These are phyloP conservation scores for Rhizopus stolonifer DNA, from an alignment of 371 early-diverging fungal genomes.

Conservation along the genomic window DNA sequence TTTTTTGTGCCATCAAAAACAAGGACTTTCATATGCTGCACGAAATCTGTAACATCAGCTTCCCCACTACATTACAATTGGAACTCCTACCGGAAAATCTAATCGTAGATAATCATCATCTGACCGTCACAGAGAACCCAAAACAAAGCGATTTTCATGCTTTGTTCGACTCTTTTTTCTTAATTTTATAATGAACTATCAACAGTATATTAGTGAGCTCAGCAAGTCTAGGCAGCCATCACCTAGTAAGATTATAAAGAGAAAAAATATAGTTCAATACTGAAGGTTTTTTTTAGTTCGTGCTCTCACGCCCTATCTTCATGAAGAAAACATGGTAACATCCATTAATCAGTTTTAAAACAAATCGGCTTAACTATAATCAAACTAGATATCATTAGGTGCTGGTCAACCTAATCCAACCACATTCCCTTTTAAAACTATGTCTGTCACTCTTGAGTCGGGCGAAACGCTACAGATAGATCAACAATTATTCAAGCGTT, in stretches of 20 bases:
- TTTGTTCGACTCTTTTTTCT: not conserved
- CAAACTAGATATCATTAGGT: constrained; percentile 60
- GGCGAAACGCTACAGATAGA: constrained; percentile 60
- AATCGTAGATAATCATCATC: no score
- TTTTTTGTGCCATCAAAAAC: no score
- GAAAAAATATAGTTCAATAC: not conserved
- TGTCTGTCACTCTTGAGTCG: constrained; percentile 58
- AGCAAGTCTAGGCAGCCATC: constrained; percentile 12
- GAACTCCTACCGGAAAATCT: no score
- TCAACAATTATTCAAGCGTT: constrained; percentile 36
- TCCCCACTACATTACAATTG: no score
- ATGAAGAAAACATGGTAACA: not conserved
- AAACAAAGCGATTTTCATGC: no score
- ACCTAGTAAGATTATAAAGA: not conserved
- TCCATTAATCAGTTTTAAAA: not conserved
- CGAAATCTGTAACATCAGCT: no score
- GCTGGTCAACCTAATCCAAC: constrained; percentile 76
- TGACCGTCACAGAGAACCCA: no score
- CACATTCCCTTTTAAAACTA: constrained; percentile 72
- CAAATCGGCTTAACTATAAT: not conserved
- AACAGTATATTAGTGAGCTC: not conserved
- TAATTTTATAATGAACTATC: constrained; percentile 1
- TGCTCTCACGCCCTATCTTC: not conserved
- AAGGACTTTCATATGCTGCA: no score
- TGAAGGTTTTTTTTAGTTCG: not conserved